phyloP scores from a whole-genome alignment of 306 rosid genomes.

The Acmispon strigosus region DNA sequence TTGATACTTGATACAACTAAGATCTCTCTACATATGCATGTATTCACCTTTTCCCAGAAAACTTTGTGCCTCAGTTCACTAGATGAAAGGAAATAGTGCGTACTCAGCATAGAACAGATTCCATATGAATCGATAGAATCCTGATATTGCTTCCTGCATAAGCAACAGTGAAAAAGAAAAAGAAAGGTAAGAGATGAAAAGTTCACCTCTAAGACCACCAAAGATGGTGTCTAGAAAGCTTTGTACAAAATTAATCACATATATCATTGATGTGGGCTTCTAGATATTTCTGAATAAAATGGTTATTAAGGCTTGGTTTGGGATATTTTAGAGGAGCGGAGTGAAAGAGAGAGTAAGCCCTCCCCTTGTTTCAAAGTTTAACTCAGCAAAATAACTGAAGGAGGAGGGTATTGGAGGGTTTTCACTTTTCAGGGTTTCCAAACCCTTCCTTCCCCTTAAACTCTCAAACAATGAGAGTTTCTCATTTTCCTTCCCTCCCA shows the following conservation, averaged over 20 bases:
- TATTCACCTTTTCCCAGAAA: conserved; percentile 1
- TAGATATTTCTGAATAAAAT: not conserved
- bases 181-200: not conserved
- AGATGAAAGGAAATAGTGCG: conserved; percentile 78
- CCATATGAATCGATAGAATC: conserved; percentile 89
- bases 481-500: too few relatives aligned
- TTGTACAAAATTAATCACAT: not conserved
- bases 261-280: not conserved
- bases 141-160: conserved; percentile 84
- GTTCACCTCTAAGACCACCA: not conserved
- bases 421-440: too few relatives aligned
- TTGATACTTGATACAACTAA: conserved; percentile 12
- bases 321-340: too few relatives aligned
- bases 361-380: too few relatives aligned
- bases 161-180: not conserved
- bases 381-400: too few relatives aligned
- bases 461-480: too few relatives aligned
- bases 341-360: too few relatives aligned
- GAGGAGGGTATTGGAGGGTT: too few relatives aligned
- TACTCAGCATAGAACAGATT: conserved; percentile 91
- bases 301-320: not conserved
- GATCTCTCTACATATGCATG: not conserved
- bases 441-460: too few relatives aligned
- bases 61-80: conserved; percentile 16
- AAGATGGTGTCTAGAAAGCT: not conserved